Conservation (phyloP, 1,284 basidiomycete species). For the Quambalaria eucalypti region DNA sequence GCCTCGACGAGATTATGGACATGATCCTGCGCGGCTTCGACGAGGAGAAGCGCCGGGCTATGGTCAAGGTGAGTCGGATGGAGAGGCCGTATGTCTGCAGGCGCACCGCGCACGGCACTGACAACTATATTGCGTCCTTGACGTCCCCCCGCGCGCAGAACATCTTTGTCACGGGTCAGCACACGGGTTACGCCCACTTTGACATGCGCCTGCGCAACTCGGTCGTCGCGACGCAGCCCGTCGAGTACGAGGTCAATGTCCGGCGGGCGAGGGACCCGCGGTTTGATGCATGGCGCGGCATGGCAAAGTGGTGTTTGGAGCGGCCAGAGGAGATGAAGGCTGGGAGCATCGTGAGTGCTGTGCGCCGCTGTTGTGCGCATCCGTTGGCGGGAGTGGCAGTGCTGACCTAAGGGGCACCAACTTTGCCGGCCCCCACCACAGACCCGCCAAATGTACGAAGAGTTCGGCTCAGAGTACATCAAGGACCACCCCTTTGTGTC, state of each 20-base stretch:
- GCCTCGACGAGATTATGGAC: slow-evolving; percentile 79
- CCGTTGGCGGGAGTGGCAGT: not conserved
- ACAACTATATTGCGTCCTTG: not conserved
- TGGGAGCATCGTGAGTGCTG: not conserved
- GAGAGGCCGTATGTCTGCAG: slow-evolving; percentile 28
- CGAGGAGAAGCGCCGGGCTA: slow-evolving; percentile 53
- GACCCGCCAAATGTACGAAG: slow-evolving; percentile 75
- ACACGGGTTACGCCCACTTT: slow-evolving; percentile 67
- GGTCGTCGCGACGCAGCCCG: slow-evolving; percentile 16
- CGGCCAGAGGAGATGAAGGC: slow-evolving; percentile 6
- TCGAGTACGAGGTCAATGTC: slow-evolving; percentile 21
- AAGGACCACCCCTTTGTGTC: slow-evolving; percentile 51
- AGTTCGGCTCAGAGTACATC: slow-evolving; percentile 72
- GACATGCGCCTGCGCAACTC: slow-evolving; percentile 60
- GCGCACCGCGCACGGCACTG: too few relatives aligned
- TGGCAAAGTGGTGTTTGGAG: slow-evolving; percentile 67
- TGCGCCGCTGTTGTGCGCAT: not conserved
- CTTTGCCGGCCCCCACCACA: slow-evolving; percentile 52
- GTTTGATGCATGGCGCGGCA: slow-evolving; percentile 82
- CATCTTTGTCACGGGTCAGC: slow-evolving; percentile 80
- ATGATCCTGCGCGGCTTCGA: slow-evolving; percentile 74
- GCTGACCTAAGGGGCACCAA: not conserved
- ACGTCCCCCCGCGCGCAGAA: slow-evolving; percentile 54
- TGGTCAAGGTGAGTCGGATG: slow-evolving; percentile 52
- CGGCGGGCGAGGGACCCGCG: slow-evolving; percentile 58